Conservation (phyloP, 352 stramenopile genomes). For the Phytophthora tentaculata region DNA sequence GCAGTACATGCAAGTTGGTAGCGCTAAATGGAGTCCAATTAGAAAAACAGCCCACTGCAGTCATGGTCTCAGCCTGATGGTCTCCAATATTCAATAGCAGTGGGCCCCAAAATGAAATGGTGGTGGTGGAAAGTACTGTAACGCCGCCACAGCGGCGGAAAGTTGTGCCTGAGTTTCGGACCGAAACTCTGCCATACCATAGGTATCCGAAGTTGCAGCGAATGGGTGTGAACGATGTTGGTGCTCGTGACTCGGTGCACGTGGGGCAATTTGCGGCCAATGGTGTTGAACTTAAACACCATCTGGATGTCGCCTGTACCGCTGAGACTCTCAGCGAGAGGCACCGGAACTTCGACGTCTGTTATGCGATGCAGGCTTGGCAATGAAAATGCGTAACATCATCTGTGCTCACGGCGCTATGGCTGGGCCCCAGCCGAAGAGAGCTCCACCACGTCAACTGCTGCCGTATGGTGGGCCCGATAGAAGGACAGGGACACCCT, state of each 20-base stretch:
- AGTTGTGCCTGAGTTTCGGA: too few relatives aligned
- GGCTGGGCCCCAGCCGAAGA: conserved; percentile 10
- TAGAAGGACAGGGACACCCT: background rate
- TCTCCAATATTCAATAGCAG: too few relatives aligned
- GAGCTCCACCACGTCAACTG: background rate
- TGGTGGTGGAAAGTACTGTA: too few relatives aligned
- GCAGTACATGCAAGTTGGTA: too few relatives aligned
- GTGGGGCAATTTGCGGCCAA: conserved; percentile 16
- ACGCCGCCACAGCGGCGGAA: too few relatives aligned
- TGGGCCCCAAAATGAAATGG: too few relatives aligned
- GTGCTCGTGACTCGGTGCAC: background rate
- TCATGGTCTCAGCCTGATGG: too few relatives aligned
- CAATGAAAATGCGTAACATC: conserved; percentile 30
- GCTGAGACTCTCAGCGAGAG: too few relatives aligned
- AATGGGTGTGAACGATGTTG: background rate
- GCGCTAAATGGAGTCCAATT: too few relatives aligned
- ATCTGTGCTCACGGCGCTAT: conserved; percentile 6
- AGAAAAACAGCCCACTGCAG: too few relatives aligned
- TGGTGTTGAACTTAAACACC: conserved; percentile 20
- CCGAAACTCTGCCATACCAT: too few relatives aligned
- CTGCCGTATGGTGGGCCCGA: background rate
- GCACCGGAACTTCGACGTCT: background rate
- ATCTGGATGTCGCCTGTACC: conserved; percentile 20
- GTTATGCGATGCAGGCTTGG: conserved; percentile 25
- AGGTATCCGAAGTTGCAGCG: too few relatives aligned